Evolutionary conservation across 208 protist genomes (phyloP), one percentile per base, ranked within the genome.

Genomic region (Zelonia costaricensis): DNA sequence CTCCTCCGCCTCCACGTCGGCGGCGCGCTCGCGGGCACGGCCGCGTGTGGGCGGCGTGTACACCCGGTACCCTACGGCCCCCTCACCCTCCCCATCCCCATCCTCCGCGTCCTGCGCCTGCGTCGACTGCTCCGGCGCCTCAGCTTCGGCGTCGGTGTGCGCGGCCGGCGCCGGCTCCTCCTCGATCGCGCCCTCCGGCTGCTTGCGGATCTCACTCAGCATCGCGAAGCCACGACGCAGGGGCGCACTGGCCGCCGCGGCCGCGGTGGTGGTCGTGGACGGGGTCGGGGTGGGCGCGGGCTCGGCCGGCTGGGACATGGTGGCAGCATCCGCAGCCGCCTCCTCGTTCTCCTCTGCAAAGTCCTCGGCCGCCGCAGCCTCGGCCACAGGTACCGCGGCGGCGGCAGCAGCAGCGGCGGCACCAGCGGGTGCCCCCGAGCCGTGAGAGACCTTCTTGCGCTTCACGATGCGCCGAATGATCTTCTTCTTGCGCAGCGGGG

Each of bases 401-500:
- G 30, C 20, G 13, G 27, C n/a, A 6, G 40, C 55, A 23, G 20
- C 0, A 10, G 20, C 6, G 6, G 42, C 36, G 16, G 25, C 30
- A n/a, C 43, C 18, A 31, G 9, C 15, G 7, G 4, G 20, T 30
- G 6, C 49, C 1, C 30, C 49, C 2, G 31, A 9, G 23, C 18
- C 35, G 3, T 20, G 30, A n/a, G 20, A 3, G 5, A 23, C 9
- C 36, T 64, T 63, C 49, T 59, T 63, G 42, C 65, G 65, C 65
- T 72, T 72, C 36, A 72, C 59, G 15, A 72, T 64, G 20, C 65
- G 65, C 18, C 65, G 65, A 18, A 72, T 72, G 8, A 72, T 72
- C 20, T 72, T 72, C 57, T 72, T 72, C 42, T 64, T 72, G 5
- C 27, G 38, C 9, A 56, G 3, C 3, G 18, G 51, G 0, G 20